phyloP scores from a whole-genome alignment of 495 filamentous ascomycete genomes.

The Trichocladium antarcticum region DNA sequence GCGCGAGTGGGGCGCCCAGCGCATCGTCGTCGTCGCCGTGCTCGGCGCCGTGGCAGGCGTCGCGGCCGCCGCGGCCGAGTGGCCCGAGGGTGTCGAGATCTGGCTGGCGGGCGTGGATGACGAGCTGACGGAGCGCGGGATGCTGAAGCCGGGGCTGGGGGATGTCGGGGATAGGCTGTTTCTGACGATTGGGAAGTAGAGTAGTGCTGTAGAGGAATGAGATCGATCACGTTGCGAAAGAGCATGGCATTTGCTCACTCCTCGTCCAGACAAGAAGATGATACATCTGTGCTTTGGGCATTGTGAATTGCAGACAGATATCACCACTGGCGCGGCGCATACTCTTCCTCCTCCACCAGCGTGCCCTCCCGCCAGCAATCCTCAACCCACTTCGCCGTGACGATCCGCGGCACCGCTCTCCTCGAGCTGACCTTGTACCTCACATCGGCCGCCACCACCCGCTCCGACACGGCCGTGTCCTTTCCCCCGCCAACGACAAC shows the following conservation, averaged over 20 bases:
- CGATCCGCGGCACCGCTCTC: slow-evolving; percentile 55
- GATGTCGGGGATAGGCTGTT: slow-evolving; percentile 91
- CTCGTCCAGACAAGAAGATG: background rate
- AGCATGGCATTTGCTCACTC: background rate
- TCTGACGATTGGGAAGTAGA: slow-evolving; percentile 81
- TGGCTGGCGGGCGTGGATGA: slow-evolving; percentile 74
- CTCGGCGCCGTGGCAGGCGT: slow-evolving; percentile 60
- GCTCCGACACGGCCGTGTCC: slow-evolving; percentile 15
- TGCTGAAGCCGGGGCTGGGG: slow-evolving; percentile 84
- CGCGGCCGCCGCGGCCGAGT: slow-evolving; percentile 54
- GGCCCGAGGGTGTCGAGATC: slow-evolving; percentile 63
- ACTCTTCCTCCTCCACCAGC: slow-evolving; percentile 68
- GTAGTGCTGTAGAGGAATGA: background rate
- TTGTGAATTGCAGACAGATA: too few species aligned
- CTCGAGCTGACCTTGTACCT: slow-evolving; percentile 33
- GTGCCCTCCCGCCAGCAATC: slow-evolving; percentile 73
- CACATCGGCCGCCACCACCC: slow-evolving; percentile 33
- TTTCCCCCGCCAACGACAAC: slow-evolving; percentile 37
- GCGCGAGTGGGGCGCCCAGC: slow-evolving; percentile 78
- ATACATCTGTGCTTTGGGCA: background rate
- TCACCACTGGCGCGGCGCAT: slow-evolving; percentile 24
- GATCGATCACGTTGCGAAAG: too few species aligned
- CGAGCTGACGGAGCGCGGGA: slow-evolving; percentile 60
- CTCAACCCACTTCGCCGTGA: slow-evolving; percentile 61
- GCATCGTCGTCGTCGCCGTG: slow-evolving; percentile 67